Percentiles rank a stretch among this genome's conserved stretches.
Evolutionary conservation across 2,329 filamentous ascomycete genomes (phyloP).

Genomic region (Claviceps capensis): DNA sequence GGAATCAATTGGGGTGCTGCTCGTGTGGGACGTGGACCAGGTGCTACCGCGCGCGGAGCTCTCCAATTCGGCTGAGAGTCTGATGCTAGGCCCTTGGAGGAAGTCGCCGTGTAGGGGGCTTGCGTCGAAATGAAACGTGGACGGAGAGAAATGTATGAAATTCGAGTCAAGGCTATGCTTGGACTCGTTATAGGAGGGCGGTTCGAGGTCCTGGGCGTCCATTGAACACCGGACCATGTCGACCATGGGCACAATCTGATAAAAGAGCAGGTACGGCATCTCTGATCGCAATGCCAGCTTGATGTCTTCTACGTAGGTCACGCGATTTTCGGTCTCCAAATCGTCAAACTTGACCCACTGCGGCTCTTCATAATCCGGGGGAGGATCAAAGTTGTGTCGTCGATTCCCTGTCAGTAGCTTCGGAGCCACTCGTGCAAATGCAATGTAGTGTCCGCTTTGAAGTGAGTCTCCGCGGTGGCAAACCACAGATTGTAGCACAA

Average conservation of each 20-base stretch:
- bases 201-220: constrained; percentile 32
- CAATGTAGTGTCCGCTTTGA: constrained; percentile 82
- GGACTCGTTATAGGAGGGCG: constrained; percentile 46
- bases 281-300: constrained; percentile 67
- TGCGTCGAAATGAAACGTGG: neutral
- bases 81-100: constrained; percentile 32
- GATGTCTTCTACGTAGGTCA: constrained; percentile 64
- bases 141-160: constrained; percentile 8
- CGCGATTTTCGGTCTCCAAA: constrained; percentile 51
- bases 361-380: constrained; percentile 54
- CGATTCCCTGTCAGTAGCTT: constrained; percentile 47
- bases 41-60: constrained; percentile 33
- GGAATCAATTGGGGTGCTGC: constrained; percentile 21
- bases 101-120: constrained; percentile 14
- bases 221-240: constrained; percentile 43
- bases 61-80: constrained; percentile 43
- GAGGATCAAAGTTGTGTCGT: constrained; percentile 39
- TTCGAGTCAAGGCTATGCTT: constrained; percentile 26
- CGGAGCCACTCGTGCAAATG: constrained; percentile 64
- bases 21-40: constrained; percentile 23
- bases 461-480: constrained; percentile 81
- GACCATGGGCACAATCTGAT: constrained; percentile 80
- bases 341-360: constrained; percentile 93
- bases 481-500: constrained; percentile 80
- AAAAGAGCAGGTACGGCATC: constrained; percentile 89